Evolutionary conservation across 2,329 filamentous ascomycete species (phyloP), one percentile per base, ranked within the genome.

Genomic region (Bipolaris victoriae): DNA sequence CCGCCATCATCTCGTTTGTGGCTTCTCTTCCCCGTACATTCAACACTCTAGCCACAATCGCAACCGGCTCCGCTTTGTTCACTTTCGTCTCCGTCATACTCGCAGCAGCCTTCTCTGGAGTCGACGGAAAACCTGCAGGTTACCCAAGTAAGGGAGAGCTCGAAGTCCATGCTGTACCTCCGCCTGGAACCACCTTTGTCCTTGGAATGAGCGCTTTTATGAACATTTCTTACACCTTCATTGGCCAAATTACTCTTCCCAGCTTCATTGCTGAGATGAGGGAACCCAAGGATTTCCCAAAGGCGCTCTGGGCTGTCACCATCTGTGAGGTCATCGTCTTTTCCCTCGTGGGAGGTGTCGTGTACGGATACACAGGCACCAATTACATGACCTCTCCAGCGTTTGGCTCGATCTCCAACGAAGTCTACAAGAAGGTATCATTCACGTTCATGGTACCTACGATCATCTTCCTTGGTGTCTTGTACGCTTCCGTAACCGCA

Each of bases 371-470:
- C 74, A 92, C 90, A 0, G 93, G 93, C 47, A 93, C 89, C 51
- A 89, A 96, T 72, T 97, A 97, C 81, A 91, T 92, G 79, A 93
- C 89, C 0, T 82, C 90, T 0, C 93, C 93, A 0, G 93, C 93
- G 0, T 97, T 97, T 66, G 92, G 92, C 10, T 93, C 91, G 1
- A 81, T 97, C 20, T 83, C 89, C 40, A 86, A 90, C 45, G 81
- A 85, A 18, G 63, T 89, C 1, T 95, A 89, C 79, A 92, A 95
- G 80, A 97, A 97, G 80, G 84, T 95, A 2, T 86, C 91, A 0
- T 97, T 96, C 77, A 92, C 90, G 11, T 96, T 97, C 80, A 97
- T 97, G 92, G 90, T 97, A 31, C 93, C 93, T 0, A 97, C 93
- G 0, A 84, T 97, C 63, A 92, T 97, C 71, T 97, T 97, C 80